Base-by-base conservation (phyloP, 305 asterid species). In the Lippia alba region DNA sequence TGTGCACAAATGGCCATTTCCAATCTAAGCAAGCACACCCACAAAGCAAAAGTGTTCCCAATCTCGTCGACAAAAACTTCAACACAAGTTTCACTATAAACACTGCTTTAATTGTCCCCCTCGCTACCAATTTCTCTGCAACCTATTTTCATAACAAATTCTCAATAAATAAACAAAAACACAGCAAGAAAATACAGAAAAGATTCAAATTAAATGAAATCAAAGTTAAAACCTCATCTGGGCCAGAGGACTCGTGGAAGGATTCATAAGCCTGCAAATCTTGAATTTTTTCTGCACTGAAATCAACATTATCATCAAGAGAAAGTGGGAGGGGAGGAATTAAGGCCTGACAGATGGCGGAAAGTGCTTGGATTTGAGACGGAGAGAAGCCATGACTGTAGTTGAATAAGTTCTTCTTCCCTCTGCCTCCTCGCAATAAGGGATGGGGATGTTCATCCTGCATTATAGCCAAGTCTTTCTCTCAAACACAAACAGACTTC, bases 11-110 rank as follows among this genome's bases (percentile, higher is more conserved):
- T 16, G 97, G 99, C 92, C 91, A 88, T 24, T 78, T 82, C 80
- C 82, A 69, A 51, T 75, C 88, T 71, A 91, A 77, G 67, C 97
- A 86, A 48, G 59, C 39, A 57, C 30, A 51, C 32, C 99, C 99
- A 78, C 97, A 89, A 5, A 91, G 80, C 84, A 94, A 39, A 45
- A 94, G 66, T 32, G 91, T 89, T 15, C 99, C 99, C 59, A 94
- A 36, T 78, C 94, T 88, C 50, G 83, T 88, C 17, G 95, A 88
- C 32, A 94, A 73, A 44, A 88, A 30, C 59, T 16, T 74, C 8
- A 94, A 71, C 56, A 87, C 87, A 32, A 85, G 16, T 44, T 74
- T 75, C 66, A 91, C 78, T 14, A 89, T 12, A 34, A 73, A 56
- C 72, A 88, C 68, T 18, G 85, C 96, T 72, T 80, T 78, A n/a